Percentiles rank a stretch among this genome's conserved stretches.
Evolutionary conservation across 2,329 filamentous ascomycete species (phyloP).

Genomic region (Capronia coronata): DNA sequence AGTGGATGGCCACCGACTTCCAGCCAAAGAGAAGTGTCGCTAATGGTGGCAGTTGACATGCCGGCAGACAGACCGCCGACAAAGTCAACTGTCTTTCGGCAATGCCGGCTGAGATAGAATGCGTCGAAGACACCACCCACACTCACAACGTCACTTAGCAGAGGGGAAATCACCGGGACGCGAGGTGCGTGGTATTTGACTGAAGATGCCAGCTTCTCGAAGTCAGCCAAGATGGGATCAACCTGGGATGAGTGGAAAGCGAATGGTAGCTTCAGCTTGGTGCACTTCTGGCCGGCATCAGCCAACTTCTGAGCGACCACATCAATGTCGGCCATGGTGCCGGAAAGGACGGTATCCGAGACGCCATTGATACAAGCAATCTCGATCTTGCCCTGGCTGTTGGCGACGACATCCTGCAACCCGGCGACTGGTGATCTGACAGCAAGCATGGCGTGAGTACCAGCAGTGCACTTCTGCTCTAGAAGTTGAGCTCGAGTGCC

Average conservation of each 20-base stretch:
- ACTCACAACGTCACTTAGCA: slow-evolving; percentile 40
- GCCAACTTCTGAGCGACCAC: slow-evolving; percentile 33
- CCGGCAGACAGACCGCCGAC: slow-evolving; percentile 39
- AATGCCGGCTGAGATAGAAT: slow-evolving; percentile 38
- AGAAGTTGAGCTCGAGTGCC: slow-evolving; percentile 39
- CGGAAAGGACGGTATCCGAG: slow-evolving; percentile 41
- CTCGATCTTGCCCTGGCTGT: slow-evolving; percentile 29
- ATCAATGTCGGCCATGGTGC: slow-evolving; percentile 35
- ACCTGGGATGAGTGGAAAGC: slow-evolving; percentile 45
- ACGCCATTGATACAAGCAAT: slow-evolving; percentile 42
- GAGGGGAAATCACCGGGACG: slow-evolving; percentile 42
- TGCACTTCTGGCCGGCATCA: slow-evolving; percentile 37
- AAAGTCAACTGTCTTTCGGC: slow-evolving; percentile 44
- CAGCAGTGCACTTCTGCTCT: slow-evolving; percentile 36
- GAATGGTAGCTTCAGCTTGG: slow-evolving; percentile 40
- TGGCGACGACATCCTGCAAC: slow-evolving; percentile 30
- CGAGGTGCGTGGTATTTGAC: slow-evolving; percentile 37
- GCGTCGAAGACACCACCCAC: slow-evolving; percentile 35
- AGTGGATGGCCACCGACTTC: slow-evolving; percentile 47
- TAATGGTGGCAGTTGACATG: slow-evolving; percentile 31
- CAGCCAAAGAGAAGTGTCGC: slow-evolving; percentile 36
- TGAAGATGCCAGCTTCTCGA: slow-evolving; percentile 35
- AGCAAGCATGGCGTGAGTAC: slow-evolving; percentile 43
- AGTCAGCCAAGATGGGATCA: slow-evolving; percentile 40
- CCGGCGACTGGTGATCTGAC: slow-evolving; percentile 36